Evolutionary conservation across 1,284 basidiomycete species (phyloP).

Genomic region (Apiotrichum gracile): DNA sequence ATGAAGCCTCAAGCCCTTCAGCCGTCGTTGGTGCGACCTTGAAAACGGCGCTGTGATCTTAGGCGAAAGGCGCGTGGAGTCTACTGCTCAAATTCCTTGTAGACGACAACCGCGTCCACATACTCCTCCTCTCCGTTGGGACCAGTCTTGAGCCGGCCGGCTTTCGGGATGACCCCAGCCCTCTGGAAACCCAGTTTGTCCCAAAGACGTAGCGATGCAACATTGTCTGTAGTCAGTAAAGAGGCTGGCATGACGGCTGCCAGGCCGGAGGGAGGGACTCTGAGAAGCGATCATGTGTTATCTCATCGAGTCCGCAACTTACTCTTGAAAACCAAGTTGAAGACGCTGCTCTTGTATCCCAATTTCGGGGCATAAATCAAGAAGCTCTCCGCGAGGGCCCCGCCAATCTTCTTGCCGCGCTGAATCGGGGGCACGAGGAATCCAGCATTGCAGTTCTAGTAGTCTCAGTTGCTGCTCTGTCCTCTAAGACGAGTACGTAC

Average conservation of each 20-base stretch:
- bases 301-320: conserved; percentile 50
- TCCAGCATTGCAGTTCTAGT: conserved; percentile 55
- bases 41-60: conserved; percentile 34
- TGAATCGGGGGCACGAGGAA: conserved; percentile 71
- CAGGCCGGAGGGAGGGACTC: too few species aligned
- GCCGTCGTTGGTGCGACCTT: neutral
- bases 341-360: conserved; percentile 80
- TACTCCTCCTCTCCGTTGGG: conserved; percentile 70
- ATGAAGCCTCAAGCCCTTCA: neutral
- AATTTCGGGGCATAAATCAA: conserved; percentile 66
- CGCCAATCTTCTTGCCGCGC: conserved; percentile 66
- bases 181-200: conserved; percentile 75
- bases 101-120: conserved; percentile 79
- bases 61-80: too few species aligned
- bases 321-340: conserved; percentile 87
- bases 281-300: too few species aligned
- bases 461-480: neutral
- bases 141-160: conserved; percentile 64
- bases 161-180: conserved; percentile 76
- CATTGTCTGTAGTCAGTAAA: conserved; percentile 45
- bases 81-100: conserved; percentile 62
- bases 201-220: conserved; percentile 64
- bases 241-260: neutral
- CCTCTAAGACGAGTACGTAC: conserved; percentile 51
- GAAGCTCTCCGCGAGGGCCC: conserved; percentile 69